Evolutionary conservation across 208 protist genomes (phyloP).

Genomic region (Angomonas desouzai): DNA sequence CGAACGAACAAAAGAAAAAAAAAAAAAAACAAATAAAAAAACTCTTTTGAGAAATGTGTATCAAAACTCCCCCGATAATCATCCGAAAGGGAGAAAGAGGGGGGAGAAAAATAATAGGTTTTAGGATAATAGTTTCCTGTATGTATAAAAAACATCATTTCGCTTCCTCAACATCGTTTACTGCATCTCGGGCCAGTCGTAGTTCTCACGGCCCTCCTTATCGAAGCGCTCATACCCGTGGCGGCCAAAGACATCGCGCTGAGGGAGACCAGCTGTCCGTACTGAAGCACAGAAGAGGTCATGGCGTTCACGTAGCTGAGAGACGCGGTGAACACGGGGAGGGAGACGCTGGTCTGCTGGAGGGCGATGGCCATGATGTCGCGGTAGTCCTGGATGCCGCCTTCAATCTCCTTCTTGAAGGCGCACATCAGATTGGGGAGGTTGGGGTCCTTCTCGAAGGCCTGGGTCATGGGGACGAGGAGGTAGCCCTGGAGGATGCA

Average conservation of each 20-base stretch:
- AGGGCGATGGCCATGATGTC: constrained; percentile 52
- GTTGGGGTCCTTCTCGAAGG: constrained; percentile 84
- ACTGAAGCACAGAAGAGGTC: constrained; percentile 67
- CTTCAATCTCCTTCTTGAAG: constrained; percentile 77
- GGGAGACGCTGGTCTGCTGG: constrained; percentile 41
- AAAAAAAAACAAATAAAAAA: background rate
- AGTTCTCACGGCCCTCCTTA: constrained; percentile 73
- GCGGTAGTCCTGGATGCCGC: constrained; percentile 65
- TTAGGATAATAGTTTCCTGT: background rate
- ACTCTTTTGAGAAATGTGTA: constrained; percentile 1
- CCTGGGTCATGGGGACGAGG: constrained; percentile 82
- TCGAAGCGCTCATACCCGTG: constrained; percentile 88
- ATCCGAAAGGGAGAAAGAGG: constrained; percentile 7
- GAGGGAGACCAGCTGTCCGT: constrained; percentile 90
- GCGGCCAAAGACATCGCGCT: constrained; percentile 89
- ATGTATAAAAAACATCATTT: background rate
- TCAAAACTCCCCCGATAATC: background rate
- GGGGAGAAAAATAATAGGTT: background rate
- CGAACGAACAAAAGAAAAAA: constrained; percentile 10
- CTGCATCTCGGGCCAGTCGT: constrained; percentile 82
- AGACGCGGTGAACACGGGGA: constrained; percentile 75
- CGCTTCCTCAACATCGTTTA: constrained; percentile 21
- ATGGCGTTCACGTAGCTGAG: constrained; percentile 85
- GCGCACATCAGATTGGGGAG: constrained; percentile 83
- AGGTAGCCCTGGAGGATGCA: constrained; percentile 90